Conservation (phyloP, 345 rosid genomes). For the Leavenworthia alabamica region DNA sequence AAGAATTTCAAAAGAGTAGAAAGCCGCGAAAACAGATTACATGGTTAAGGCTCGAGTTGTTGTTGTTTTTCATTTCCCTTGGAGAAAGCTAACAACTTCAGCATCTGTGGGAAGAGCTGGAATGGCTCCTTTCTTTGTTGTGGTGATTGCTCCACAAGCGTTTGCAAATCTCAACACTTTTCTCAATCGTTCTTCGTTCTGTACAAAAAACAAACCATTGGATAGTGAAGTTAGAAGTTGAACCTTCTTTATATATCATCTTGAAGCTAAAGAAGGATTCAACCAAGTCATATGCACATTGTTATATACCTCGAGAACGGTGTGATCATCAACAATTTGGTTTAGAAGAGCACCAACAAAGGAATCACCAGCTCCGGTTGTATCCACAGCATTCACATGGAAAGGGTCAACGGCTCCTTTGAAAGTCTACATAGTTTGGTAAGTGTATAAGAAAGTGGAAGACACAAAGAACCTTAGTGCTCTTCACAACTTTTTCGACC, state of each 20-base stretch:
- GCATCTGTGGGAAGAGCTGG: slow-evolving; percentile 79
- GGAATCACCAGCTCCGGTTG: slow-evolving; percentile 99
- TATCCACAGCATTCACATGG: slow-evolving; percentile 79
- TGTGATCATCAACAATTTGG: slow-evolving; percentile 70
- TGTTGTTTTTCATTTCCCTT: slow-evolving; percentile 28
- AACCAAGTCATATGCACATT: neutral
- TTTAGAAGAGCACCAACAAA: slow-evolving; percentile 80
- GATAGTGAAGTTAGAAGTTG: neutral
- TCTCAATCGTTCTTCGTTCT: slow-evolving; percentile 76
- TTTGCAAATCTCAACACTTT: slow-evolving; percentile 68
- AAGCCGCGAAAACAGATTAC: neutral
- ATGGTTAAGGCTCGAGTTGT: slow-evolving; percentile 11
- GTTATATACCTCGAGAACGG: slow-evolving; percentile 57
- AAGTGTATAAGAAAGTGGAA: neutral
- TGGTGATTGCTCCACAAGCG: slow-evolving; percentile 98
- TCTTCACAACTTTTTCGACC: slow-evolving; percentile 13
- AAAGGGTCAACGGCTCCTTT: slow-evolving; percentile 71
- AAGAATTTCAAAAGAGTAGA: slow-evolving; percentile 12
- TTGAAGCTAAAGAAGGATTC: neutral
- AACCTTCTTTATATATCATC: neutral
- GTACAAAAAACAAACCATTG: neutral
- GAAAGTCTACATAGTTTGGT: slow-evolving; percentile 45
- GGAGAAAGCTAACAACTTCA: slow-evolving; percentile 45
- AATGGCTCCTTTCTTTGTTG: slow-evolving; percentile 96
- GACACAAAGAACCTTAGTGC: slow-evolving; percentile 9